A percentile compares a stretch with the other conserved stretches of the same genome.
Evolutionary conservation across 768 basidiomycete species (phyloP).

Genomic region (Xerocomus potaroensis): DNA sequence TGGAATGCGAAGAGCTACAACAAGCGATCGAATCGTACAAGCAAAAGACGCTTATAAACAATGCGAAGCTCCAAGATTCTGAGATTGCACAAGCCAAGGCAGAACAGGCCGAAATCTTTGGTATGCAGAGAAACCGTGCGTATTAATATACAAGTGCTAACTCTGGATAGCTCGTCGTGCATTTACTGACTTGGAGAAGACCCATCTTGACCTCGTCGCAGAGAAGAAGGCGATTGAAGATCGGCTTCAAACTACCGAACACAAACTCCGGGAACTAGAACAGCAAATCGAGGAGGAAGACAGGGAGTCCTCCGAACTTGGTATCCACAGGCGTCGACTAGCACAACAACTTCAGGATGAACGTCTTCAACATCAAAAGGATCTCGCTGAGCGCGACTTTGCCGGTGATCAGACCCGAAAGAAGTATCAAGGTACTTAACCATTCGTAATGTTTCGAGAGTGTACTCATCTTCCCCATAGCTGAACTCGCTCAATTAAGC

Average conservation of each 20-base stretch:
- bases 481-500: constrained; percentile 72
- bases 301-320: constrained; percentile 63
- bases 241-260: constrained; percentile 46
- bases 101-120: constrained; percentile 57
- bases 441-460: not conserved
- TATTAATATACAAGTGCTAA: constrained; percentile 8
- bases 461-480: constrained; percentile 33
- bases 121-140: constrained; percentile 32
- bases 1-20: constrained; percentile 46
- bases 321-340: constrained; percentile 60
- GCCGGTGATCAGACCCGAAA: constrained; percentile 75
- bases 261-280: constrained; percentile 55
- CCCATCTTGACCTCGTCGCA: constrained; percentile 44
- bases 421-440: constrained; percentile 70
- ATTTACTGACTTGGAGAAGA: constrained; percentile 58
- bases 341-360: constrained; percentile 76
- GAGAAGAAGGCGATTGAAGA: constrained; percentile 53
- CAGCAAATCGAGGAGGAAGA: constrained; percentile 62
- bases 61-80: constrained; percentile 58
- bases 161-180: constrained; percentile 49
- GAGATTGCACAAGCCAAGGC: constrained; percentile 67
- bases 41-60: constrained; percentile 54
- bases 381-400: constrained; percentile 77
- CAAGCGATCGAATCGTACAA: constrained; percentile 63
- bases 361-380: constrained; percentile 73